phyloP scores from a whole-genome alignment of 805 yeast genomes.

The Candida nemodendra region DNA sequence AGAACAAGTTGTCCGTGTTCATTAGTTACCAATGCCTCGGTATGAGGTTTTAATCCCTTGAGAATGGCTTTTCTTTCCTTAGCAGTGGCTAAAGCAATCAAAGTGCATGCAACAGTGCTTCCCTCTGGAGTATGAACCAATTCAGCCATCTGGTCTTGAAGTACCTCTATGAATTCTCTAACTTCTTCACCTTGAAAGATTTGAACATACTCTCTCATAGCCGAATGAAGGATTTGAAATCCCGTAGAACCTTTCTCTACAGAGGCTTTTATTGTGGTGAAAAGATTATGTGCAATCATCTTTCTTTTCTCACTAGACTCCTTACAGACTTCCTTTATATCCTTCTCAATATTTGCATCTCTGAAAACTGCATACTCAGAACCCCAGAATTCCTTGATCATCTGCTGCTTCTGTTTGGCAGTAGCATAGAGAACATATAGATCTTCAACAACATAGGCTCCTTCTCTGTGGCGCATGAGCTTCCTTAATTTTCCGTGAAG shows the following conservation, averaged over 20 bases:
- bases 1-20: constrained; percentile 85
- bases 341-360: constrained; percentile 64
- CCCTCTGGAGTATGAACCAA: constrained; percentile 96
- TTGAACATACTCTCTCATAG: constrained; percentile 83
- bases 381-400: constrained; percentile 96
- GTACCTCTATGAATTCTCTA: constrained; percentile 76
- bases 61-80: constrained; percentile 85
- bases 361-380: constrained; percentile 89
- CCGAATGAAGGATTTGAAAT: constrained; percentile 93
- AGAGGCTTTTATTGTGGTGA: constrained; percentile 82
- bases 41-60: constrained; percentile 71
- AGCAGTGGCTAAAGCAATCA: constrained; percentile 81
- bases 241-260: constrained; percentile 96
- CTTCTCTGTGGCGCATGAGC: constrained; percentile 95
- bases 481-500: constrained; percentile 89
- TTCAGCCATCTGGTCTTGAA: constrained; percentile 89
- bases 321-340: constrained; percentile 61
- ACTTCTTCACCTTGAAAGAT: constrained; percentile 70
- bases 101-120: constrained; percentile 80
- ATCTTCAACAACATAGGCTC: constrained; percentile 97
- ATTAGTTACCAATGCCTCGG: constrained; percentile 71
- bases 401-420: constrained; percentile 80
- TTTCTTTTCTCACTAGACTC: constrained; percentile 77
- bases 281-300: constrained; percentile 70
- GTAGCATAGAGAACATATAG: constrained; percentile 81